Evolutionary conservation across 1,284 basidiomycete genomes (phyloP), one percentile per base, ranked within the genome.

Genomic region (Paramarasmius palmivorus): DNA sequence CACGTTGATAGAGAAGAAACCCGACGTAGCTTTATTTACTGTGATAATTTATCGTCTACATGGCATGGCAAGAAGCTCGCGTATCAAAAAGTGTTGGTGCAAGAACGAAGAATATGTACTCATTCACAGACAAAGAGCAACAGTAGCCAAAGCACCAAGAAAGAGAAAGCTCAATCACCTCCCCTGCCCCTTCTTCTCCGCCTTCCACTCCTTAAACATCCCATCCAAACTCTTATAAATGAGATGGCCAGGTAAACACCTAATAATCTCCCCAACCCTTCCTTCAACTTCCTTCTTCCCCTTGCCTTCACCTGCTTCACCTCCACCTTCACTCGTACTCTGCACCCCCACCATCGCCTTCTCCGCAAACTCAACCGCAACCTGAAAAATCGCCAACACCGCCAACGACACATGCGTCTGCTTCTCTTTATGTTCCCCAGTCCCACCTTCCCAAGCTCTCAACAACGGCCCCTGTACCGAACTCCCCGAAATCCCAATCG

Each of bases 381-480:
- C 82, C 36, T 90, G 82, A 73, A 93, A 94, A 67, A 98, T 84
- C 7, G 93, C 93, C 54, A 97, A 76, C 23, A 98, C 92, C 4
- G 94, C 93, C 20, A 98, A 79, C 7, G 90, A 92, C 32, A 96
- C 90, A 62, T 95, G 95, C 1, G 93, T 97, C 73, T 98, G 95
- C 64, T 95, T 91, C 44, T 82, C 77, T 17, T 86, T 86, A 64
- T 94, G 93, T n/a, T n/a, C n/a, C 5, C 90, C 84, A 6, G 90
- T 90, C 40, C 84, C 84, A 20, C 84, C 81, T 3, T 83, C 77
- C 35, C 93, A 77, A 14, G 90, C 90, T 20, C 86, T 76, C 2
- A 86, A 73, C 55, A 87, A 75, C 36, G 84, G 83, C 6, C 87
- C 83, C 52, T 81, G 79, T 48, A 87, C 71, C 60, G 77, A 82